These are phyloP conservation scores for Bolboschoenus planiculmis DNA, from an alignment of 176 grass and related monocot genomes.

Conservation along the genomic window DNA sequence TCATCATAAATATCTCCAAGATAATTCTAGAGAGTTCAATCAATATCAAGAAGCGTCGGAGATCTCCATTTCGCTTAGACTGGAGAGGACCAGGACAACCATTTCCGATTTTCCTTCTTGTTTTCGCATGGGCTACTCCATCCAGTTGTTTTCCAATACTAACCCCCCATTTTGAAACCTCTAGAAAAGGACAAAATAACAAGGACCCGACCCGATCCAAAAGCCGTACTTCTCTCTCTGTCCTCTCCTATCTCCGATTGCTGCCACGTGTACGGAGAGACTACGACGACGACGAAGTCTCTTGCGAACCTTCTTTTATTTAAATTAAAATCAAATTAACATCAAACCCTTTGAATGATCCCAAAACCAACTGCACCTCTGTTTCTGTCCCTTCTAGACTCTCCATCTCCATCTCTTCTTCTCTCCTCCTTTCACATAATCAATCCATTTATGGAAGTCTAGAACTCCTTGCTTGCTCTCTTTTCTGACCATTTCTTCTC, in stretches of 20 bases:
- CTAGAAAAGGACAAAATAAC: background rate
- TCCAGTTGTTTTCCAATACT: background rate
- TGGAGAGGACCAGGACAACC: background rate
- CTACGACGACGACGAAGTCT: background rate
- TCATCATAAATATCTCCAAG: background rate
- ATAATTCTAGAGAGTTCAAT: background rate
- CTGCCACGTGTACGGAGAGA: background rate
- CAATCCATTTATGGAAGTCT: background rate
- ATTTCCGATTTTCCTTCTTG: background rate
- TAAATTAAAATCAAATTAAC: no score
- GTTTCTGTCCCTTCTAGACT: background rate
- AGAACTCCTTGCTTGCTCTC: background rate
- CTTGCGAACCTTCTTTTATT: conserved; percentile 16
- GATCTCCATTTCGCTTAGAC: background rate
- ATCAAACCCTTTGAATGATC: no score
- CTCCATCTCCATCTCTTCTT: background rate
- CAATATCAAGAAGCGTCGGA: background rate
- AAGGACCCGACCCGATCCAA: background rate
- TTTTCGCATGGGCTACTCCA: background rate
- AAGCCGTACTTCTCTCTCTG: background rate
- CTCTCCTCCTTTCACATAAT: background rate
- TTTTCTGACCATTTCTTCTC: background rate
- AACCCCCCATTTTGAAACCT: conserved; percentile 1
- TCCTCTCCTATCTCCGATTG: background rate
- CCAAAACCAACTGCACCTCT: no score